Conservation (phyloP, 768 basidiomycete genomes). For the Termitomyces bulborhizus region DNA sequence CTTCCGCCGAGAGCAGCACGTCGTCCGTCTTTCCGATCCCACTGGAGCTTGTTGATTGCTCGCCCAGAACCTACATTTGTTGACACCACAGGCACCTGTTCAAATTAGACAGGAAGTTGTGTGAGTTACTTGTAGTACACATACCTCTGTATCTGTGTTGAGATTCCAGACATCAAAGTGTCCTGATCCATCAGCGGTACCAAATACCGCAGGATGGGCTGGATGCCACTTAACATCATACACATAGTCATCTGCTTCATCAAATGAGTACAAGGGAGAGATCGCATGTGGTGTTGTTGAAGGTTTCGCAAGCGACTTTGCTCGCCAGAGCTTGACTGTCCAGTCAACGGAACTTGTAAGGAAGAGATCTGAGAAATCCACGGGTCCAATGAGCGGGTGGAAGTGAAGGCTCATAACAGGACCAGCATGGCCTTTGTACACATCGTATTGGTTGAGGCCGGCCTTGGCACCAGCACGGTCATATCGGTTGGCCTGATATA, state of each 20-base stretch:
- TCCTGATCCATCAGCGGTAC: conserved; percentile 89
- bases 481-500: conserved; percentile 95
- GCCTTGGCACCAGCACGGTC: conserved; percentile 97
- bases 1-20: conserved; percentile 87
- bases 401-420: conserved; percentile 94
- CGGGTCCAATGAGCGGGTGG: conserved; percentile 85
- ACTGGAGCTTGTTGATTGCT: conserved; percentile 92
- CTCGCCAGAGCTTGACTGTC: conserved; percentile 97
- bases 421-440: conserved; percentile 89
- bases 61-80: conserved; percentile 72
- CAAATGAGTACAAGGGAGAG: conserved; percentile 86
- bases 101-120: neutral
- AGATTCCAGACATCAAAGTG: conserved; percentile 98
- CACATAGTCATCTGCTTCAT: conserved; percentile 97
- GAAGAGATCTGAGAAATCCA: conserved; percentile 96
- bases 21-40: conserved; percentile 91
- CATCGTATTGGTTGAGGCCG: conserved; percentile 87
- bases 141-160: conserved; percentile 92
- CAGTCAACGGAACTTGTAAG: conserved; percentile 92
- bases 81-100: conserved; percentile 87
- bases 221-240: conserved; percentile 99
- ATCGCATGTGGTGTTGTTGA: conserved; percentile 54
- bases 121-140: conserved; percentile 29
- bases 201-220: conserved; percentile 89
- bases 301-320: conserved; percentile 71